Base-by-base conservation (phyloP, 148 eudicot species). In the Chenopodium suecicum region DNA sequence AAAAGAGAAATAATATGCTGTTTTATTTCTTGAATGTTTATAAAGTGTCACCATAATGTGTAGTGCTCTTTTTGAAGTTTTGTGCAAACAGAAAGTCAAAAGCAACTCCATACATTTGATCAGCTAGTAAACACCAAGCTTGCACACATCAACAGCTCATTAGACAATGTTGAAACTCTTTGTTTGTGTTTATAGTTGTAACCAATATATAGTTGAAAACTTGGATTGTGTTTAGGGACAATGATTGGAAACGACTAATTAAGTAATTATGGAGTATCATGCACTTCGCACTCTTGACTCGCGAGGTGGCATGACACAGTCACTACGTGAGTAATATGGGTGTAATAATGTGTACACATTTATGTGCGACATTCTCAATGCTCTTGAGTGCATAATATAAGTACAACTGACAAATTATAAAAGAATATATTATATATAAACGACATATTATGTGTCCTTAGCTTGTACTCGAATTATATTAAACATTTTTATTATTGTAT, bases 71-170 rank as follows among this genome's bases (percentile, higher is more conserved):
- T 79, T 22, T 54, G 52, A 79, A 70, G 66, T 31, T 34, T 54
- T 79, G 37, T 70, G 5, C 50, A 22, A 29, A 79, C 19, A 69
- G 50, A 63, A 17, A 17, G 73, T 78, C 73, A 50, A 71, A 29
- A 70, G 81, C 17, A 70, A 70, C 14, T 16, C 8, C 44, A 41
- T 41, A 6, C 0, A 44, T 27, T 8, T 50, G 27, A 46, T 9
- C 9, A 20, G 19, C 27, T 27, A 27, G 64, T 11, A 52, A 19
- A 23, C 46, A 20, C 44, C 47, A 68, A 31, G 29, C 31, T 56
- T 72, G 60, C 82, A 80, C 82, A 41, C 9, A 19, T 34, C 66
- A 19, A 71, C 70, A 79, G 56, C 41, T 79, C 69, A 41, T 56
- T 34, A 12, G 37, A 70, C 25, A 41, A 70, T 25, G 25, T 69